A percentile compares a stretch with the other conserved stretches of the same genome.
Evolutionary conservation across 2,329 filamentous ascomycete species (phyloP).

Genomic region (Arachnopeziza araneosa): DNA sequence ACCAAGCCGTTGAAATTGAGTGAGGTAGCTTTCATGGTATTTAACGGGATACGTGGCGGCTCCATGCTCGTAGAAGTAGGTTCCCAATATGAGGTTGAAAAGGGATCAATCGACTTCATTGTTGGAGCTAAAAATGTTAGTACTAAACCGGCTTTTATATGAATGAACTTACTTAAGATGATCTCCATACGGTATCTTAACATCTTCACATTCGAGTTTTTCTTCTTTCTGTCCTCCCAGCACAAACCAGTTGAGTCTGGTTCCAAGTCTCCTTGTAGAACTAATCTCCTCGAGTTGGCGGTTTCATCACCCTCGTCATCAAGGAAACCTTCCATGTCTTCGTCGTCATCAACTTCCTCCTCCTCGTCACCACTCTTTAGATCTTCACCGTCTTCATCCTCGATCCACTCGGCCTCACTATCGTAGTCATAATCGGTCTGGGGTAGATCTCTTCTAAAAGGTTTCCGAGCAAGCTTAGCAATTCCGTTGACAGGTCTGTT

Average conservation of each 20-base stretch:
- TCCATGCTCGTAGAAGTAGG: conserved; percentile 24
- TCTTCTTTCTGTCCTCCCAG: conserved; percentile 61
- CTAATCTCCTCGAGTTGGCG: conserved; percentile 46
- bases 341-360: conserved; percentile 60
- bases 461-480: conserved; percentile 45
- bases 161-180: conserved; percentile 36
- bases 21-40: conserved; percentile 23
- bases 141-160: not conserved
- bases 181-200: conserved; percentile 68
- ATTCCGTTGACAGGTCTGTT: conserved; percentile 43
- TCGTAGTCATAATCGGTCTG: conserved; percentile 78
- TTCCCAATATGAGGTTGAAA: conserved; percentile 75
- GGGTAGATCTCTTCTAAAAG: conserved; percentile 47
- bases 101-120: conserved; percentile 69
- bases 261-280: conserved; percentile 62
- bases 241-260: conserved; percentile 76
- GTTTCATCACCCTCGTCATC: conserved; percentile 63
- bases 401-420: conserved; percentile 78
- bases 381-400: conserved; percentile 58
- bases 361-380: conserved; percentile 58
- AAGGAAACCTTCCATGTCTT: conserved; percentile 59
- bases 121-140: conserved; percentile 26
- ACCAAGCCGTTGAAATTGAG: conserved; percentile 9
- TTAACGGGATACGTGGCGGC: conserved; percentile 32
- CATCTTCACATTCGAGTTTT: conserved; percentile 43